Evolutionary conservation across 2,329 filamentous ascomycete species (phyloP), one percentile per base, ranked within the genome.

Genomic region (Hortaea werneckii): DNA sequence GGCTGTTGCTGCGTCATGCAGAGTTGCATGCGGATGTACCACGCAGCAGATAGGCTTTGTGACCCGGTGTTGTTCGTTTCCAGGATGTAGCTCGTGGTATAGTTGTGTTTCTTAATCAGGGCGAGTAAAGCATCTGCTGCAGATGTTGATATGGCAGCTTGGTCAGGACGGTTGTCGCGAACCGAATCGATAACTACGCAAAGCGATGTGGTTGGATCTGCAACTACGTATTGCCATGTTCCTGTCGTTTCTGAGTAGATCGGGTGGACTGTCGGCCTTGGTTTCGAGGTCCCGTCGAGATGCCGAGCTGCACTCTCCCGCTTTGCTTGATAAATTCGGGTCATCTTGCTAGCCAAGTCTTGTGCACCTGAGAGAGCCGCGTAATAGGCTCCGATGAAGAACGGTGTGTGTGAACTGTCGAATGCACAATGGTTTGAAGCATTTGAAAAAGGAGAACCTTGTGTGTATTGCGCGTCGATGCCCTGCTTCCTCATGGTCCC

Each of bases 171-270:
- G 49, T 72, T 81, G 57, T 82, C 72, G 2, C 83, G 57, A 0
- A 83, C 80, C 0, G 79, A 67, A 53, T 83, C 80, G 52, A 83
- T 80, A 43, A 83, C 76, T 46, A 70, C 73, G 1, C 77, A 74
- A 0, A 54, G 56, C 1, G 54, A 57, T 0, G 75, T 77, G 0
- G 56, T 47, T 0, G 75, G 70, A 49, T 82, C 78, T 0, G 70
- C 74, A 1, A 83, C 71, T 0, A 82, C 52, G 50, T 80, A 80
- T 55, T 82, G 79, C 73, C 74, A 81, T 8, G 77, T 78, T 7
- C 66, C 67, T 0, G 79, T 74, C 5, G 50, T 55, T 0, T 50
- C 37, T 46, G 74, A 72, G 48, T 58, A 68, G 5, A 59, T 34
- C 11, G 51, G 55, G 48, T 63, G 56, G 7, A 65, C 49, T 6